These are phyloP conservation scores for Pholiota adiposa DNA, from an alignment of 1,284 basidiomycete species.

Conservation along the genomic window DNA sequence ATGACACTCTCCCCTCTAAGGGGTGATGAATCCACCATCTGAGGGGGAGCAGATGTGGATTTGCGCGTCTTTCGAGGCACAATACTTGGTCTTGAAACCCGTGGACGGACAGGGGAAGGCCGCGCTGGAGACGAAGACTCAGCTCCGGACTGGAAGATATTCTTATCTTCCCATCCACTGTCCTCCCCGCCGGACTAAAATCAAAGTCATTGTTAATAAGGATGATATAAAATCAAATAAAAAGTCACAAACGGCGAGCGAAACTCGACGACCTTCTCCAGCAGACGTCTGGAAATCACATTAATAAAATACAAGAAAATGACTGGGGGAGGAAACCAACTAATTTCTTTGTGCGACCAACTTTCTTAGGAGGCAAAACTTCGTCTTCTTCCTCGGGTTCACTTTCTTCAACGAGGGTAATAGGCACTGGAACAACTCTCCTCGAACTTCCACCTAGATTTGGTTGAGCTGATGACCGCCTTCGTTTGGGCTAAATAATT, in stretches of 20 bases:
- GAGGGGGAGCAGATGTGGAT: constrained; percentile 74
- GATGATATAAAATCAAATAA: background rate
- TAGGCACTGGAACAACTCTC: constrained; percentile 39
- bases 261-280: constrained; percentile 54
- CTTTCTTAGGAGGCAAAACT: constrained; percentile 56
- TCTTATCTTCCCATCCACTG: constrained; percentile 86
- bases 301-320: background rate
- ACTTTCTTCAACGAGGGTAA: constrained; percentile 70
- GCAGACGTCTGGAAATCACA: constrained; percentile 42
- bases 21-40: constrained; percentile 50
- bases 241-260: constrained; percentile 25
- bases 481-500: constrained; percentile 37
- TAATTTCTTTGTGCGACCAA: constrained; percentile 61
- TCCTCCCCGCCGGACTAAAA: constrained; percentile 48
- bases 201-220: background rate
- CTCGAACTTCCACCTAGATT: constrained; percentile 56
- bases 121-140: constrained; percentile 76
- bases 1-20: constrained; percentile 24
- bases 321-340: constrained; percentile 39
- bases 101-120: constrained; percentile 58
- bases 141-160: constrained; percentile 81
- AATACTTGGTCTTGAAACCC: constrained; percentile 49
- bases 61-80: constrained; percentile 60
- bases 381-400: constrained; percentile 71
- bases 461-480: constrained; percentile 66